phyloP scores from a whole-genome alignment of 2,329 filamentous ascomycete genomes.

The Penicillium sp. region DNA sequence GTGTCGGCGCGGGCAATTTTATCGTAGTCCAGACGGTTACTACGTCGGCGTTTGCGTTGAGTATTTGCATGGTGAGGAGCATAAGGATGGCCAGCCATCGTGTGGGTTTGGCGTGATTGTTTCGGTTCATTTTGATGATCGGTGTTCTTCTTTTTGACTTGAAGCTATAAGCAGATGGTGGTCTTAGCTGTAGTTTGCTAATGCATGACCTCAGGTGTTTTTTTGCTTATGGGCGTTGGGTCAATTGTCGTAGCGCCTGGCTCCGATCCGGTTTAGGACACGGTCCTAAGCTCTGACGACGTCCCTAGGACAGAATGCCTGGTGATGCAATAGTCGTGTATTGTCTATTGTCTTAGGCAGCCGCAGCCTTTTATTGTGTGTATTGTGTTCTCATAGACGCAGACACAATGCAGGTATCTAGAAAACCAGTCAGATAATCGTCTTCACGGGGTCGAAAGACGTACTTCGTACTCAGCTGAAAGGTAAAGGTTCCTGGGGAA shows the following conservation, averaged over 20 bases:
- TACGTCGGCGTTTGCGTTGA: neutral
- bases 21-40: slow-evolving; percentile 22
- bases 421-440: neutral
- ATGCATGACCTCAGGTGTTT: neutral
- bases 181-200: neutral
- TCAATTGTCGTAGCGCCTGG: neutral
- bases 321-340: neutral
- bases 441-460: neutral
- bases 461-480: neutral
- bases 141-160: neutral
- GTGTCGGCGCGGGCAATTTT: slow-evolving; percentile 15
- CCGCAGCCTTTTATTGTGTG: neutral
- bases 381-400: neutral
- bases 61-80: neutral
- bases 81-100: slow-evolving; percentile 3
- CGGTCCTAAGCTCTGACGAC: neutral
- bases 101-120: neutral
- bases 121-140: neutral
- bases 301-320: neutral
- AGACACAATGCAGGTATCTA: neutral
- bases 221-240: neutral
- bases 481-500: neutral
- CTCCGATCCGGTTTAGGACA: neutral
- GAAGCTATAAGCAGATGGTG: neutral
- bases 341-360: neutral